These are phyloP conservation scores for Candida corydali DNA, from an alignment of 805 yeast species.

Conservation along the genomic window DNA sequence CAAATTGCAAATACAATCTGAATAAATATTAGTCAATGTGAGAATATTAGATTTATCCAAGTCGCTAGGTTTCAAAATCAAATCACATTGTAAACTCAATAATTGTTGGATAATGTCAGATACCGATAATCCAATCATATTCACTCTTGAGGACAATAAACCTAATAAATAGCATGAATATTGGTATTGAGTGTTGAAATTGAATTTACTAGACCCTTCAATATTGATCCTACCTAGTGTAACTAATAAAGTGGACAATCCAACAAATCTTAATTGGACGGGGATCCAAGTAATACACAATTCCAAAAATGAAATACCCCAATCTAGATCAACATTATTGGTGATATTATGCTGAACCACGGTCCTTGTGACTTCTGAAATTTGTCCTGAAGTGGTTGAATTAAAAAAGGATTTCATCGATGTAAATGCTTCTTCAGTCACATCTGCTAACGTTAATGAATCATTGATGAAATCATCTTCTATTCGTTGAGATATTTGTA, in stretches of 20 bases:
- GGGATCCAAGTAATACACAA: constrained; percentile 75
- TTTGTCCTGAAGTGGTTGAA: constrained; percentile 57
- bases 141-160: constrained; percentile 70
- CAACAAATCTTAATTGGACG: constrained; percentile 68
- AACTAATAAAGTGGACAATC: constrained; percentile 44
- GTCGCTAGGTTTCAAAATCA: constrained; percentile 22
- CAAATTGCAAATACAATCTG: constrained; percentile 61
- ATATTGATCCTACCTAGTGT: constrained; percentile 21
- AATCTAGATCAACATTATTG: constrained; percentile 24
- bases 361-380: constrained; percentile 52
- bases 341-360: constrained; percentile 41
- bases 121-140: constrained; percentile 83
- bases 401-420: constrained; percentile 61
- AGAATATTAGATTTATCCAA: constrained; percentile 18
- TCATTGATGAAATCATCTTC: constrained; percentile 31
- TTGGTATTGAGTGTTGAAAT: constrained; percentile 27
- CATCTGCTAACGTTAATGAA: constrained; percentile 31
- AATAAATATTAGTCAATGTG: constrained; percentile 40
- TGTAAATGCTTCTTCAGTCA: constrained; percentile 42
- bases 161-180: constrained; percentile 48
- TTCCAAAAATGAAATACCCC: constrained; percentile 59
- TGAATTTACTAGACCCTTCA: constrained; percentile 12
- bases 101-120: constrained; percentile 69
- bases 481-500: constrained; percentile 12
- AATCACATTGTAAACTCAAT: constrained; percentile 44